Conservation (phyloP, 2,329 filamentous ascomycete species). For the Keithomyces neogunnii region DNA sequence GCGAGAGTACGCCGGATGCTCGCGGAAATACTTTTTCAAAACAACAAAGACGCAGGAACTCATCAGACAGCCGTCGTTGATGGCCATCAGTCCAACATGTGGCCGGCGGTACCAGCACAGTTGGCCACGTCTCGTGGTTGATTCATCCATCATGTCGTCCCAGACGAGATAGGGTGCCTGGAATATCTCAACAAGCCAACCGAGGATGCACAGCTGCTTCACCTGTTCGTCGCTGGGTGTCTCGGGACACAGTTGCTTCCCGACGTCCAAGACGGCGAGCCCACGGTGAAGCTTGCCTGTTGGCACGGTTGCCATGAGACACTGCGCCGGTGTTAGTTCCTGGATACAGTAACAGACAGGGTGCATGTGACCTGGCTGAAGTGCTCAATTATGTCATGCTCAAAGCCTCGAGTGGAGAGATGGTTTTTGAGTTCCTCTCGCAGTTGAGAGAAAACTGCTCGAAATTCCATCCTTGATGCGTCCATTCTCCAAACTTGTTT, state of each 20-base stretch:
- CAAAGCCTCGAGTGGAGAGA: neutral
- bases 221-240: constrained; percentile 59
- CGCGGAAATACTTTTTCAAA: constrained; percentile 86
- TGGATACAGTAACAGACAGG: no score
- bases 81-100: constrained; percentile 86
- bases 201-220: constrained; percentile 76
- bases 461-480: no score
- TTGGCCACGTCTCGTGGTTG: constrained; percentile 84
- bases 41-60: constrained; percentile 83
- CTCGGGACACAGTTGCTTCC: neutral
- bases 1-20: constrained; percentile 79
- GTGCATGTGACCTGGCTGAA: neutral
- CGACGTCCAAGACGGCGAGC: neutral
- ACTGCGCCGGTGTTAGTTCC: neutral
- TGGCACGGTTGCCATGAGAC: neutral
- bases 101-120: constrained; percentile 94
- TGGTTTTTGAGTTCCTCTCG: neutral
- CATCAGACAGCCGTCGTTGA: constrained; percentile 97
- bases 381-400: neutral
- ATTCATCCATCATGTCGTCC: constrained; percentile 96
- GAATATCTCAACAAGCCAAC: constrained; percentile 96
- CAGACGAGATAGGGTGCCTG: constrained; percentile 98
- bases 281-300: neutral
- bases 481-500: no score
- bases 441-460: no score